Evolutionary conservation across 1,284 basidiomycete genomes (phyloP), one percentile per base, ranked within the genome.

Genomic region (Cerrena zonata): DNA sequence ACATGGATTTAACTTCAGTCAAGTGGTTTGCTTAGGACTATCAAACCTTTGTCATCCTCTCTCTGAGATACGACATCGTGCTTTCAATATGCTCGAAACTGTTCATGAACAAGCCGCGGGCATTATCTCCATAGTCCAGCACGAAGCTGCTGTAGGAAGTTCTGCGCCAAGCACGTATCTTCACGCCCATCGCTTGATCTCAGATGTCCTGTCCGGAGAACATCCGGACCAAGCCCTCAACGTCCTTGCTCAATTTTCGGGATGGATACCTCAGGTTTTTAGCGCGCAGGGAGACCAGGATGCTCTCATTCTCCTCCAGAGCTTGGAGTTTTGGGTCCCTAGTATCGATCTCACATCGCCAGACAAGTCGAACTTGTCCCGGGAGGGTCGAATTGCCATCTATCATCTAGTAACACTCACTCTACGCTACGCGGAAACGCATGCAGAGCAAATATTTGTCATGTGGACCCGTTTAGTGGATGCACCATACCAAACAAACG

Each of bases 401-500:
- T 89, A 87, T 57, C 88, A 94, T 63, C 73, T 96, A 27, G 83
- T 94, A 58, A 82, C 87, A 41, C 75, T 97, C 50, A 93, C 90
- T n/a, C 70, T 89, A 45, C 81, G 86, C 48, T 93, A 88, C 63
- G 79, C 81, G 5, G 80, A 88, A 55, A 82, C 75, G 34, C 84
- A 94, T 60, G 78, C 89, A 1, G 89, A 92, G 58, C 91, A 94
- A 62, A 77, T 96, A 30, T 77, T 86, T n/a, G 78, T 83, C 1
- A 78, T 95, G 18, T 94, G 94, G 86, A 77, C 77, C 18, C 81
- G 82, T 50, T 69, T 94, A 3, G 86, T 90, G 2, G 81, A 88
- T 48, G 71, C 80, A 2, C 80, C 86, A 13, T 77, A 86, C 59
- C 76, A 82, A 50, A 73, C 77, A 13, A 94, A 94, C 58, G 89